Conservation (phyloP, 305 asterid genomes). For the Rubia balearica region DNA sequence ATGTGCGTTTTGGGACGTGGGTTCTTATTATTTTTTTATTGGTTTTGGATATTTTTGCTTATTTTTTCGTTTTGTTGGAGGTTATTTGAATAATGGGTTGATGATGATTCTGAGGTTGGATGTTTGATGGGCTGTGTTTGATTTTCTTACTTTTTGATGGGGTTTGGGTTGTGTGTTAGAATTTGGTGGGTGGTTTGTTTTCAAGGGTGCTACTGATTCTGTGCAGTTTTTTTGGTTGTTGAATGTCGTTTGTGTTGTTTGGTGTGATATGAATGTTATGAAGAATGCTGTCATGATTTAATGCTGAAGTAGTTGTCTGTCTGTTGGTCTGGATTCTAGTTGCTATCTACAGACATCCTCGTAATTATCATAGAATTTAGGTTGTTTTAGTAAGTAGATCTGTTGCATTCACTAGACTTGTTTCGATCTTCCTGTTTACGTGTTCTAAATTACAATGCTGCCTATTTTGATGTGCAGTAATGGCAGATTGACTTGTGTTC, state of each 20-base stretch:
- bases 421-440: background rate
- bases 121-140: constrained; percentile 18
- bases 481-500: background rate
- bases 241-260: background rate
- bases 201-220: background rate
- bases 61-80: background rate
- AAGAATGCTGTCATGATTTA: constrained; percentile 4
- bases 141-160: constrained; percentile 16
- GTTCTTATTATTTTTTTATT: constrained; percentile 3
- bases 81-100: background rate
- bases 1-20: constrained; percentile 15
- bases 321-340: background rate
- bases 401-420: background rate
- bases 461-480: background rate
- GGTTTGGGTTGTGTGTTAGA: background rate
- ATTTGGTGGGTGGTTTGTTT: constrained; percentile 7
- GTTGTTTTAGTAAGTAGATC: constrained; percentile 10
- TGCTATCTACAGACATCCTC: background rate
- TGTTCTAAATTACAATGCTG: background rate
- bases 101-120: constrained; percentile 14
- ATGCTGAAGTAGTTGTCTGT: background rate
- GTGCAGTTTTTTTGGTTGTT: background rate
- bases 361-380: background rate
- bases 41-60: background rate
- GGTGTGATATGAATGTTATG: background rate